Evolutionary conservation across 805 yeast species (phyloP), one percentile per base, ranked within the genome.

Genomic region (Starmera quercuum): DNA sequence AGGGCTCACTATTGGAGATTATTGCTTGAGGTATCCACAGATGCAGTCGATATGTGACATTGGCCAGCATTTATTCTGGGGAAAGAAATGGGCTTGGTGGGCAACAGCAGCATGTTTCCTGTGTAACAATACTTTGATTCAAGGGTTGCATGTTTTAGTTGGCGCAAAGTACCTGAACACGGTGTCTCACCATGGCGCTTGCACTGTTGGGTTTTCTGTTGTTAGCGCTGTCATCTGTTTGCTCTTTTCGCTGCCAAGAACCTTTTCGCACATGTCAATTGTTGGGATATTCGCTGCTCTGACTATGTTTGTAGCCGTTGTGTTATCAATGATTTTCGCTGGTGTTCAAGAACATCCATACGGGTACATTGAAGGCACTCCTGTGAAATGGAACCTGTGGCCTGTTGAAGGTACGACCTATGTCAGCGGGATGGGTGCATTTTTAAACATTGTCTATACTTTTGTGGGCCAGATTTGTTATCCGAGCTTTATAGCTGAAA

Each of bases 401-500:
- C 77, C 82, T 1, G 63, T 38, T 9, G 37, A 59, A 35, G 78
- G 75, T 1, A 71, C 78, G n/a, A 61, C 70, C 4, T 75, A 61
- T 42, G 78, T 73, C 7, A 45, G 49, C 14, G 78, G 63, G 2
- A 73, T 75, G 79, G 51, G 64, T 26, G 81, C 81, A 0, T 60
- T 68, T 40, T 59, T 75, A 45, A 75, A 75, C 54, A 75, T 75
- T 43, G 74, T 73, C 17, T 75, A 74, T 51, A 73, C 81, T 1
- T 74, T 75, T 55, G 80, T 73, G 16, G 82, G 82, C 4, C 82
- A 75, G 51, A 70, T 75, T 51, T 71, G 76, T 5, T 75, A 74
- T 41, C 81, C 80, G 2, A 72, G 78, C 15, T 75, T 75, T 52
- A 75, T 75, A 37, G 61, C 73, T 10, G 77, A 75, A 45, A 75